Percentiles rank a stretch among this genome's conserved stretches.
Evolutionary conservation across 805 yeast genomes (phyloP).

Genomic region (Starmerella vitae): DNA sequence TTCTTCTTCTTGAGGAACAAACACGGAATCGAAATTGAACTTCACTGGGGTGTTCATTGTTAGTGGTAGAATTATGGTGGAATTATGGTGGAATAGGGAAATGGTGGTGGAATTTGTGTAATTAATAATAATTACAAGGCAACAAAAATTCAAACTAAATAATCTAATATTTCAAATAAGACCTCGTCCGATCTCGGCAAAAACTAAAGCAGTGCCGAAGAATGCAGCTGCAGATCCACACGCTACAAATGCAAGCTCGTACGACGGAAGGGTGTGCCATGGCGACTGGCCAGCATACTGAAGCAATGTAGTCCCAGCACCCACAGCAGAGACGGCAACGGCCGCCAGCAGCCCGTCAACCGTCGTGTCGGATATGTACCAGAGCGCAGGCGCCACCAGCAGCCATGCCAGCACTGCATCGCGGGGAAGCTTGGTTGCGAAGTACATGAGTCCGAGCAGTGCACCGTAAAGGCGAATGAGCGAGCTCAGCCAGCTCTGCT

Average conservation of each 20-base stretch:
- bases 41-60: too few species aligned
- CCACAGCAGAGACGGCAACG: conserved; percentile 24
- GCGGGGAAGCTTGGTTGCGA: conserved; percentile 27
- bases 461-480: conserved; percentile 30
- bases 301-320: conserved; percentile 24
- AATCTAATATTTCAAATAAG: too few species aligned
- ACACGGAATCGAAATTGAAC: too few species aligned
- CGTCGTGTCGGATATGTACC: conserved; percentile 30
- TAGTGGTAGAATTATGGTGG: too few species aligned
- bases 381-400: conserved; percentile 29
- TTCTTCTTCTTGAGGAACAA: too few species aligned
- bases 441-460: conserved; percentile 30
- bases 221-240: conserved; percentile 15
- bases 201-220: conserved; percentile 29
- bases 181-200: conserved; percentile 30
- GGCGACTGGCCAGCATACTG: too few species aligned
- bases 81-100: too few species aligned
- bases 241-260: conserved; percentile 2
- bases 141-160: too few species aligned
- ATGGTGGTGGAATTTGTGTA: too few species aligned
- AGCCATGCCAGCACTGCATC: conserved; percentile 30
- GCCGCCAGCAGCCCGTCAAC: conserved; percentile 28
- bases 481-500: conserved; percentile 23
- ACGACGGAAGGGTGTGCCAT: not conserved
- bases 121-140: too few species aligned